Percentiles rank a stretch among this genome's conserved stretches.
These are phyloP conservation scores for Candida freyschussii DNA, from an alignment of 1,139 yeast genomes.

Conservation along the genomic window DNA sequence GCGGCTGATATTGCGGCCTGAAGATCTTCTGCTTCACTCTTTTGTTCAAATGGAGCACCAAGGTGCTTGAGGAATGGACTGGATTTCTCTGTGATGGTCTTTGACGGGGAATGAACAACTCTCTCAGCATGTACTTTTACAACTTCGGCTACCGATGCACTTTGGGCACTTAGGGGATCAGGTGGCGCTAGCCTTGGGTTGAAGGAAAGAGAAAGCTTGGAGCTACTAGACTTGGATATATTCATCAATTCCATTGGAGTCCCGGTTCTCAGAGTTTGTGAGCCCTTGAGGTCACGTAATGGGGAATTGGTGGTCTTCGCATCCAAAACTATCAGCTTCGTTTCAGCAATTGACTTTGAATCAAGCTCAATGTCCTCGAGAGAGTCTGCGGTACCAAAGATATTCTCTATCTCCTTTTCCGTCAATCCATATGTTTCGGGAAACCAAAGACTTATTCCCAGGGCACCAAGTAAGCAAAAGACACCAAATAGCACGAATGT, in stretches of 20 bases:
- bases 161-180: too few relatives aligned
- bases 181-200: slow-evolving; percentile 8
- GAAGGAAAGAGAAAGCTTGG: slow-evolving; percentile 2
- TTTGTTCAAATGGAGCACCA: slow-evolving; percentile 15
- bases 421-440: slow-evolving; percentile 41
- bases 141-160: too few relatives aligned
- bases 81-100: slow-evolving; percentile 4
- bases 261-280: too few relatives aligned
- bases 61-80: slow-evolving; percentile 14
- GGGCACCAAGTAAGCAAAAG: slow-evolving; percentile 33
- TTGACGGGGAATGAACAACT: not conserved
- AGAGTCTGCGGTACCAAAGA: slow-evolving; percentile 3
- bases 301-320: too few relatives aligned
- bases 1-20: too few relatives aligned
- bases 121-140: too few relatives aligned
- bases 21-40: not conserved
- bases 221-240: slow-evolving; percentile 2
- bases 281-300: too few relatives aligned
- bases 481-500: slow-evolving; percentile 40
- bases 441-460: slow-evolving; percentile 31
- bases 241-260: not conserved
- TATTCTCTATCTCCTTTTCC: slow-evolving; percentile 23
- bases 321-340: too few relatives aligned
- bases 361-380: slow-evolving; percentile 1
- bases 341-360: not conserved